Evolutionary conservation across 768 basidiomycete species (phyloP).

Genomic region (Sistotremastrum niveocremeum): DNA sequence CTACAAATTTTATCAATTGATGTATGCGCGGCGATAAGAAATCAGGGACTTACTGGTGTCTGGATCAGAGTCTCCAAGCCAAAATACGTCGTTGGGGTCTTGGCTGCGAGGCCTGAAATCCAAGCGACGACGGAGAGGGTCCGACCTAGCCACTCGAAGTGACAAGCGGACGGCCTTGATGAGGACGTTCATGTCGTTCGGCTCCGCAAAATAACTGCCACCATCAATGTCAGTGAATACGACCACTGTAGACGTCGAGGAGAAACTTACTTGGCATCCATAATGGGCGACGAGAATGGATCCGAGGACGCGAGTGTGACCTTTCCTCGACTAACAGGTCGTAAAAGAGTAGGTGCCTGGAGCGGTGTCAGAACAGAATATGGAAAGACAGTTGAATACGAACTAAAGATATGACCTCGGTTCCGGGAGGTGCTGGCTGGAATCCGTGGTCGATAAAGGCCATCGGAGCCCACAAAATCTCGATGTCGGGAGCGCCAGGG

Average conservation of each 20-base stretch:
- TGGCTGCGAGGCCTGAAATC: conserved; percentile 1
- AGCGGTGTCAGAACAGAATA: conserved; percentile 2
- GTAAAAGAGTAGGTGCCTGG: conserved; percentile 15
- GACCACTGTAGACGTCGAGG: no score
- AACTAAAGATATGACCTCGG: conserved; percentile 14
- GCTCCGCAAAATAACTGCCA: conserved; percentile 27
- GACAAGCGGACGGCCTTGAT: conserved; percentile 27
- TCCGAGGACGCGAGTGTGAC: conserved; percentile 25
- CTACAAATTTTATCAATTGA: background rate
- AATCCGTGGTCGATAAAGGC: conserved; percentile 11
- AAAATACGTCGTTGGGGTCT: conserved; percentile 8
- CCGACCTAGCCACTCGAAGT: conserved; percentile 22
- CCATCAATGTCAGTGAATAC: background rate
- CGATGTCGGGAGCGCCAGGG: conserved; percentile 27
- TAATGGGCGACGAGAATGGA: conserved; percentile 26
- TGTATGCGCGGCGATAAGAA: background rate
- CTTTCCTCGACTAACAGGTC: conserved; percentile 31
- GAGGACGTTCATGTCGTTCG: conserved; percentile 26
- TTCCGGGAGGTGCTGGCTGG: conserved; percentile 1
- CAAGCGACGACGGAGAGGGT: conserved; percentile 24
- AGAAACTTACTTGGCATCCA: conserved; percentile 28
- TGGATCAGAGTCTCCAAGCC: conserved; percentile 14
- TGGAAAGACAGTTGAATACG: background rate
- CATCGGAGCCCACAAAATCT: conserved; percentile 26
- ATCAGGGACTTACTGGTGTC: conserved; percentile 25